Evolutionary conservation across 352 stramenopile species (phyloP), one percentile per base, ranked within the genome.

Genomic region (Saprolegnia diclina): DNA sequence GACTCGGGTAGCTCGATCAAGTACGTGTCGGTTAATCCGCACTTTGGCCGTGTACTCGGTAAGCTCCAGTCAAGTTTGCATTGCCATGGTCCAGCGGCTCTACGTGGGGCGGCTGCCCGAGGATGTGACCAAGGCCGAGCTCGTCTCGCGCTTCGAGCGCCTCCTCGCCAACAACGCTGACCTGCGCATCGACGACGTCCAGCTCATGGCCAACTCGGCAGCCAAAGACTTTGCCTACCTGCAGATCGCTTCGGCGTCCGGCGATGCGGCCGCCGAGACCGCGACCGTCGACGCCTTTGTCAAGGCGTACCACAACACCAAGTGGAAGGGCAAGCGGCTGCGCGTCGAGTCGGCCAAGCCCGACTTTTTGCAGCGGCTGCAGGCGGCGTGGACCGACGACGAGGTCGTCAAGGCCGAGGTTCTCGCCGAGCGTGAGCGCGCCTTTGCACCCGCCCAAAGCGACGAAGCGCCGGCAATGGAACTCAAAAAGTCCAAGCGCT

Each of bases 281-380:
- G 56, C 52, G 9, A 44, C 48, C 4, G 77, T 80, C 29, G 72
- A 74, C 32, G 76, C 55, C 22, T 44, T 67, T 53, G 37, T 72
- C 19, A 84, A 88, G 68, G 85, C 81, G 6, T 93, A 83, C 65
- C 46, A 93, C 72, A 75, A 77, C 14, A 91, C 81, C 18, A 93
- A 93, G 67, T 93, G 85, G 85, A 75, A 80, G 13, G 80, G 82
- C 14, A 76, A 64, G 9, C 57, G 89, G 55, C 72, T 93, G 16
- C 76, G 77, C 32, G 79, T 93, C 56, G 80, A 90, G 61, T 21
- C 53, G n/a, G 85, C 85, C 0, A 76, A 76, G 54, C 77, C 76
- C 13, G 77, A 88, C 63, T 93, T 77, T 57, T 32, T 77, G 40
- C 54, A 71, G 38, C 74, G 80, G 19, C 65, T 91, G 45, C 64